Conservation (phyloP, 1,284 basidiomycete species). For the Microbotryum lychnidis-dioicae region DNA sequence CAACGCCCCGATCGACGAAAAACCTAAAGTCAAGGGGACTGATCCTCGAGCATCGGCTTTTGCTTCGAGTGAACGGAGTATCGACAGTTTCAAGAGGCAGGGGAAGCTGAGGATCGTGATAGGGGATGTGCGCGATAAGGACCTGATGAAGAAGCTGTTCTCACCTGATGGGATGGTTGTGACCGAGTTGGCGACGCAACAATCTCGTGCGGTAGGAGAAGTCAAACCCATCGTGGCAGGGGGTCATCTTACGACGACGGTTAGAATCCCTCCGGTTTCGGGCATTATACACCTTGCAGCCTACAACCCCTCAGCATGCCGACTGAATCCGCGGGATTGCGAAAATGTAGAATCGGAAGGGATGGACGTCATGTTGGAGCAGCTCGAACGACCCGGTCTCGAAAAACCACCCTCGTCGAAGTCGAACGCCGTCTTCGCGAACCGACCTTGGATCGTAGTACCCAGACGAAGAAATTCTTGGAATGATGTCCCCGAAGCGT, state of each 20-base stretch:
- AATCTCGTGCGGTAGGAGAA: slow-evolving; percentile 8
- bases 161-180: slow-evolving; percentile 7
- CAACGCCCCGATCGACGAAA: slow-evolving; percentile 23
- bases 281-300: slow-evolving; percentile 33
- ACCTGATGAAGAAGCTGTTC: slow-evolving; percentile 19
- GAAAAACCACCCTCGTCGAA: not conserved
- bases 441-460: slow-evolving; percentile 31
- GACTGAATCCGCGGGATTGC: slow-evolving; percentile 29
- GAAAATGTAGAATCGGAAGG: slow-evolving; percentile 27
- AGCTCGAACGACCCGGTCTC: slow-evolving; percentile 11
- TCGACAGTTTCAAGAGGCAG: slow-evolving; percentile 25
- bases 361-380: slow-evolving; percentile 18
- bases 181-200: slow-evolving; percentile 6
- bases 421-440: slow-evolving; percentile 2
- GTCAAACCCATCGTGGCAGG: slow-evolving; percentile 20
- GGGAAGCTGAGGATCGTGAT: slow-evolving; percentile 30
- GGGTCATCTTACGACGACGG: slow-evolving; percentile 19
- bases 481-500: slow-evolving; percentile 16
- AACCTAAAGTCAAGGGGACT: slow-evolving; percentile 30
- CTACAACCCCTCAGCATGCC: slow-evolving; percentile 25
- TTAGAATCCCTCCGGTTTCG: slow-evolving; percentile 30
- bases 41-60: slow-evolving; percentile 34
- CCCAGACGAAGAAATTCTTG: slow-evolving; percentile 25
- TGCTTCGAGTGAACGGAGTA: slow-evolving; percentile 25
- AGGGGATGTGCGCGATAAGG: slow-evolving; percentile 28